Evolutionary conservation across 108 stramenopile species (phyloP).

Genomic region (Fragilaria crotonensis): DNA sequence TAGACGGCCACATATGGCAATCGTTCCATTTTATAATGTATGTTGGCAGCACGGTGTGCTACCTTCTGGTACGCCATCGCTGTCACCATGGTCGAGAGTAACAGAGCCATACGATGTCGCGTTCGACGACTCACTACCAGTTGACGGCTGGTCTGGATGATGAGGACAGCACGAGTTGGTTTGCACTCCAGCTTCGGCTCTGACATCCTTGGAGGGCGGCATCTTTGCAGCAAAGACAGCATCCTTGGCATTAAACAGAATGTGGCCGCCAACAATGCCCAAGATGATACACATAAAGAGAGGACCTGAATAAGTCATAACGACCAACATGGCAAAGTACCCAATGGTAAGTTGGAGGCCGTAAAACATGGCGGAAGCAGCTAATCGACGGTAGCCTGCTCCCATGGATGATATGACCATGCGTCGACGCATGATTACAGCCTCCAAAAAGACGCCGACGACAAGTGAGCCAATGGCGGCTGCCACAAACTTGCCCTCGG

Average conservation of each 20-base stretch:
- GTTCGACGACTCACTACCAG: constrained; percentile 13
- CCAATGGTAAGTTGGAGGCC: constrained; percentile 71
- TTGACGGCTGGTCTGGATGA: constrained; percentile 3
- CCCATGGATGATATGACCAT: constrained; percentile 24
- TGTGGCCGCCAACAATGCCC: constrained; percentile 65
- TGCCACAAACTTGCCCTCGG: constrained; percentile 35
- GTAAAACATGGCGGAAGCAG: constrained; percentile 51
- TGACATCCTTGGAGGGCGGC: background rate
- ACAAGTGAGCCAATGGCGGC: constrained; percentile 52
- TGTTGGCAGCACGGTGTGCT: constrained; percentile 73
- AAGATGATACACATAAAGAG: constrained; percentile 53
- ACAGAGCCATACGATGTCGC: too few species aligned
- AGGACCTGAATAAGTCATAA: constrained; percentile 75
- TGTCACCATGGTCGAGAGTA: too few species aligned
- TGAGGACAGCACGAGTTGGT: background rate
- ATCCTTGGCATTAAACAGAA: constrained; percentile 69
- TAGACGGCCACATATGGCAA: too few species aligned
- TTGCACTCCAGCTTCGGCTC: constrained; percentile 7
- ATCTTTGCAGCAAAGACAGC: constrained; percentile 18
- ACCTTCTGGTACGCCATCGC: constrained; percentile 31
- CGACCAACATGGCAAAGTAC: constrained; percentile 74
- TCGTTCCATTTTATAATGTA: constrained; percentile 22
- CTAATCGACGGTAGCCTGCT: constrained; percentile 30
- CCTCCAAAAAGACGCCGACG: constrained; percentile 52
- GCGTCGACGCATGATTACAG: constrained; percentile 41